These are phyloP conservation scores for Sechiopsis laciniata DNA, from an alignment of 306 rosid genomes.

Conservation along the genomic window DNA sequence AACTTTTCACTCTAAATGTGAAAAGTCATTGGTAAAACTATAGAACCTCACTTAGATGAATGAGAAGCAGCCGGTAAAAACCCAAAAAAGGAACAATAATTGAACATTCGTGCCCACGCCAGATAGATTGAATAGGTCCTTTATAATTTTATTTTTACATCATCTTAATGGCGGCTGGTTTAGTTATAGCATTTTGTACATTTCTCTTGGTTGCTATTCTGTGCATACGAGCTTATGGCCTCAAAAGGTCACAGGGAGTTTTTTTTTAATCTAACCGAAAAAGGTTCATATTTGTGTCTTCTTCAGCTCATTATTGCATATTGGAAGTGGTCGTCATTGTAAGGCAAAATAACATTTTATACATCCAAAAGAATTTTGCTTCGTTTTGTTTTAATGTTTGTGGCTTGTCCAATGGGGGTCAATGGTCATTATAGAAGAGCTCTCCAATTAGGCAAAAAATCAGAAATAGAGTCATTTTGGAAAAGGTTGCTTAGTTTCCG, in stretches of 20 bases:
- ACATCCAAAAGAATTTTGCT: not conserved
- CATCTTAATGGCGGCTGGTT: not conserved
- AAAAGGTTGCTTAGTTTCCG: not conserved
- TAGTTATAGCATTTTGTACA: not conserved
- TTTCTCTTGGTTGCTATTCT: not conserved
- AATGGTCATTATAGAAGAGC: not conserved
- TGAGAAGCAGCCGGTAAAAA: not conserved
- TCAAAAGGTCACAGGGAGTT: not conserved
- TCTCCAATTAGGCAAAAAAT: not conserved
- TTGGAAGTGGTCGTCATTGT: not conserved
- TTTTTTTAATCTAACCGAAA: no score
- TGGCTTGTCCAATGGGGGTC: not conserved
- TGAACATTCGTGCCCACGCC: not conserved
- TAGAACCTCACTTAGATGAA: not conserved
- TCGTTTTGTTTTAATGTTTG: not conserved
- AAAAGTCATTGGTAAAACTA: not conserved
- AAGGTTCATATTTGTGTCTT: not conserved
- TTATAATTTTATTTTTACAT: not conserved
- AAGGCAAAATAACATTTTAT: not conserved
- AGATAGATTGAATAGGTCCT: constrained; percentile 2
- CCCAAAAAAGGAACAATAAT: not conserved
- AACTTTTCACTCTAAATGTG: not conserved
- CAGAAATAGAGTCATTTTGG: not conserved
- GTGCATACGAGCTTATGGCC: not conserved
- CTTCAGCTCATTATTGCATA: not conserved